Conservation (phyloP, 2,329 filamentous ascomycete species). For the Fusarium multiceps region DNA sequence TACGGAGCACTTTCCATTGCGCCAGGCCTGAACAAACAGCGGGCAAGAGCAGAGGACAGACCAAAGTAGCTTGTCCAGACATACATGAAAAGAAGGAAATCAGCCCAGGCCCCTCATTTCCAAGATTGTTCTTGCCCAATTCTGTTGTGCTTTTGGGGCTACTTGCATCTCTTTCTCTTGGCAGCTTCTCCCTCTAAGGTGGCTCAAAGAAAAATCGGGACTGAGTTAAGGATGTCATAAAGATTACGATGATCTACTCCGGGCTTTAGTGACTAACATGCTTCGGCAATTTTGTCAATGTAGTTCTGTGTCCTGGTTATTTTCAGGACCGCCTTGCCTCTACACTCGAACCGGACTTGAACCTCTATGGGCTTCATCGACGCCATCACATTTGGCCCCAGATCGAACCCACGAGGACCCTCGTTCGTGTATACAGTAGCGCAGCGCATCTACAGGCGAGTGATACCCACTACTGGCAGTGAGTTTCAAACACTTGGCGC, state of each 20-base stretch:
- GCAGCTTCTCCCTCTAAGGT: constrained; percentile 14
- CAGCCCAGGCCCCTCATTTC: constrained; percentile 32
- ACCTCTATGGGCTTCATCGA: constrained; percentile 39
- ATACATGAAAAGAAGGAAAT: constrained; percentile 1
- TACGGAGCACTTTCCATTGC: background rate
- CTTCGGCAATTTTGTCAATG: too few species aligned
- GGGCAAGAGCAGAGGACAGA: background rate
- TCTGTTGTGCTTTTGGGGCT: constrained; percentile 20
- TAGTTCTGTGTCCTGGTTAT: too few species aligned
- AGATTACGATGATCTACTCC: too few species aligned
- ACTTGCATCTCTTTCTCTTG: constrained; percentile 35
- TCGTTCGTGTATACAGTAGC: constrained; percentile 16
- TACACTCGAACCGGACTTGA: constrained; percentile 18
- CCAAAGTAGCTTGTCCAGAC: background rate
- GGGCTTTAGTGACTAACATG: too few species aligned
- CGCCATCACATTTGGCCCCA: constrained; percentile 38
- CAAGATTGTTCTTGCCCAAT: constrained; percentile 28
- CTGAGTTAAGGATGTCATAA: too few species aligned
- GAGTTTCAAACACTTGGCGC: constrained; percentile 22
- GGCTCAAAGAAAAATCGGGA: too few species aligned
- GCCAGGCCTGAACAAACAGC: constrained; percentile 25
- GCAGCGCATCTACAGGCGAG: constrained; percentile 13
- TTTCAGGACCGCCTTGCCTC: background rate
- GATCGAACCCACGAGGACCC: constrained; percentile 35
- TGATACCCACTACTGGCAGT: constrained; percentile 15